phyloP scores from a whole-genome alignment of 1,284 basidiomycete species.

The Ganoderma leucocontextum region DNA sequence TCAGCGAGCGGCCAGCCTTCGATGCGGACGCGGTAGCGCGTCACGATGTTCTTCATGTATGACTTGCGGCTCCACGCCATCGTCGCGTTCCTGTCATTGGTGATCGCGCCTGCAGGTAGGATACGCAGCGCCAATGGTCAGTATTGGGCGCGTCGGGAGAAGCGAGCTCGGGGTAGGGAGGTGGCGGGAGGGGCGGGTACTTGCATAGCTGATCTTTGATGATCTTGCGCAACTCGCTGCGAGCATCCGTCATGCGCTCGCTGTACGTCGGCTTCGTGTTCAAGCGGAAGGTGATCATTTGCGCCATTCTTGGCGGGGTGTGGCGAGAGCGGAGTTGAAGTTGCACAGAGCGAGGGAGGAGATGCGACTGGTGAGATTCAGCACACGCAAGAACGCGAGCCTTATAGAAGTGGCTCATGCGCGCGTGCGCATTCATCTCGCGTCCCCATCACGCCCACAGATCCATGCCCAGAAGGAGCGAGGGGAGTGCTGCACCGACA shows the following conservation, averaged over 20 bases:
- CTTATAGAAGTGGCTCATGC: constrained; percentile 28
- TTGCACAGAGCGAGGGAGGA: constrained; percentile 22
- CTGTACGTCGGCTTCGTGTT: constrained; percentile 42
- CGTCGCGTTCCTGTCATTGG: constrained; percentile 39
- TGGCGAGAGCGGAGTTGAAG: constrained; percentile 30
- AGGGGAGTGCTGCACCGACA: constrained; percentile 21
- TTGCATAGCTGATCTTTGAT: constrained; percentile 42
- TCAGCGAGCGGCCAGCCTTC: constrained; percentile 43
- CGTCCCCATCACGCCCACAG: constrained; percentile 7
- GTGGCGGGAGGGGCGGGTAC: constrained; percentile 17
- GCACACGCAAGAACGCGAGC: constrained; percentile 16
- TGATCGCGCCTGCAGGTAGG: constrained; percentile 36
- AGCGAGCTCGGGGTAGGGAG: not conserved
- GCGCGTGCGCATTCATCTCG: constrained; percentile 14
- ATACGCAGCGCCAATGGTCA: constrained; percentile 5
- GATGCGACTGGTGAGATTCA: constrained; percentile 27
- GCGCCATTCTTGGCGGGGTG: constrained; percentile 26
- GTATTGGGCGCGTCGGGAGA: not conserved
- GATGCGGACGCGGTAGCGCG: constrained; percentile 42
- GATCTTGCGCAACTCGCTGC: constrained; percentile 41
- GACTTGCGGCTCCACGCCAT: constrained; percentile 42
- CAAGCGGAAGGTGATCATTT: constrained; percentile 33
- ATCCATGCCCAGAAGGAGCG: constrained; percentile 11
- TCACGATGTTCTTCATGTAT: constrained; percentile 44
- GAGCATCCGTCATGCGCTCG: constrained; percentile 45